Evolutionary conservation across 2,329 filamentous ascomycete genomes (phyloP), one percentile per base, ranked within the genome.

Genomic region (Aureobasidium pullulans): DNA sequence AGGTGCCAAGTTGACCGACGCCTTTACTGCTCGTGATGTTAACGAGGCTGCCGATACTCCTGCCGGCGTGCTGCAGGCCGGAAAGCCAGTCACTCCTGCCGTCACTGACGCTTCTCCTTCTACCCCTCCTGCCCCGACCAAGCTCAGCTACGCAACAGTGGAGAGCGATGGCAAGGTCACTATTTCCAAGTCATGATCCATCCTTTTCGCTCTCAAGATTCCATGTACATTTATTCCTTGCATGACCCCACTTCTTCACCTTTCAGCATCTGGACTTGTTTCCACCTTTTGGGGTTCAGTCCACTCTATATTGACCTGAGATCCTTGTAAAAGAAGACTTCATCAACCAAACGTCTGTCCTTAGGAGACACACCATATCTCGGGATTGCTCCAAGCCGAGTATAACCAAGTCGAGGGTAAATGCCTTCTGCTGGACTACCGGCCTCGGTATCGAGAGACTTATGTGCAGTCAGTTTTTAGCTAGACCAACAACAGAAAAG

Each of bases 1-100:
- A n/a, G 91, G 86, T 13, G 84, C 89, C 23, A 81, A 88, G 15
- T 76, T 96, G 44, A 85, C 84, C 57, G 93, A 99, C 64, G 83
- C 89, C 2, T 77, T 99, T 64, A 89, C 86, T 4, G 79, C 81
- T 31, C 82, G 86, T 52, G 87, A 99, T 65, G 83, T 97, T 59
- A 92, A 96, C 65, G 94, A 97, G 75, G 89, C 96, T 62, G 93
- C 93, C 0, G 87, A 92, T 69, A 79, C 85, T 6, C 88, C 91
- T 34, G 84, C 90, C 0, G 93, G 92, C 1, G 79, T 81, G 1
- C 81, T 89, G 0, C 77, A 84, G 2, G 85, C 85, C 1, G 36
- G 44, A 16, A 54, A 42, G 11, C 39, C 54, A 10, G 36, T 31
- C n/a, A 46, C 34, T 16, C 57, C 57, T n/a, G n/a, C 72, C 87